Evolutionary conservation across 257 asterid genomes (phyloP), one percentile per base, ranked within the genome.

Genomic region (Solanum peruvianum): DNA sequence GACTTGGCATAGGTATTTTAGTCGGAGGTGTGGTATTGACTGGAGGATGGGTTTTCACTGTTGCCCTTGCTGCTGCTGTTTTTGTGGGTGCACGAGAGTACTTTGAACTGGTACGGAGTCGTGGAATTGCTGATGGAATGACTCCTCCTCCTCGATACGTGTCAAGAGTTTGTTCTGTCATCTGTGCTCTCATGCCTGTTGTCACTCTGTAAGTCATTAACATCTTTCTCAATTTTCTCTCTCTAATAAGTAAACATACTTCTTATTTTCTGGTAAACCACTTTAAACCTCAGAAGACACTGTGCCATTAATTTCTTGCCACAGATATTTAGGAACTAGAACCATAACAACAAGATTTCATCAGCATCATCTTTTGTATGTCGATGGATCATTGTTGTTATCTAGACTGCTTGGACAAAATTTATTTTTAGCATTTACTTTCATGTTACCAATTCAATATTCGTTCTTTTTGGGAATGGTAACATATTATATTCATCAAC

Each of bases 91-190:
- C 99, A 13, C 92, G 98, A 87, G 99, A 97, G 93, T 97, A 94
- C 90, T 96, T 97, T 93, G 99, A 94, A 91, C 95, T 96, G 88
- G 98, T 97, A 85, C 92, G 99, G 90, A 96, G 99, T 84, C 98
- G 93, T 45, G 99, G 99, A 88, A 96, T 95, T 88, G 94, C 98
- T 83, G 90, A 94, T 90, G 99, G 99, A 90, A 96, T 96, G 98
- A 93, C 99, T 83, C 98, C 99, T 86, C 99, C 98, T 87, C 98
- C 99, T 89, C 94, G 95, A 92, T 95, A 89, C 70, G 93, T 95
- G 69, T 96, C 99, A 75, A 95, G 97, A 87, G 95, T 96, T 89
- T 94, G 98, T 91, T 93, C 98, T 77, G 92, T 94, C 87, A 90
- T 96, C 90, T 97, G 97, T 88, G 86, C 92, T 87, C 91, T 95